These are phyloP conservation scores for Hanseniaspora taiwanica DNA, from an alignment of 805 yeast species.

Conservation along the genomic window DNA sequence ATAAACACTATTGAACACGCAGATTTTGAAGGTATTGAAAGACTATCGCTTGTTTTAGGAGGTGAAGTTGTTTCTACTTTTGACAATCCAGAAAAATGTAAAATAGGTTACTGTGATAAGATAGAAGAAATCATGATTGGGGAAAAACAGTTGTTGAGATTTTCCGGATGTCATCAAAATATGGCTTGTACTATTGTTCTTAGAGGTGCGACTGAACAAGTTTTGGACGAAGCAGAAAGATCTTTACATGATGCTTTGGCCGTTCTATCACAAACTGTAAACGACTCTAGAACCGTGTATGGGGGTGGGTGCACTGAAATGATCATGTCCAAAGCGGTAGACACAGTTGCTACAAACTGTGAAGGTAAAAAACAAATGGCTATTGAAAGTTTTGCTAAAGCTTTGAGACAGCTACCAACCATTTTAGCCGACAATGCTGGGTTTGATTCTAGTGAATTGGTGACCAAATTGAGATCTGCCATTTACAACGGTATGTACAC, in stretches of 20 bases:
- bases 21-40: slow-evolving; percentile 94
- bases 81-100: slow-evolving; percentile 79
- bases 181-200: slow-evolving; percentile 92
- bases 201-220: slow-evolving; percentile 96
- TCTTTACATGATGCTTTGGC: slow-evolving; percentile 94
- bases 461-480: slow-evolving; percentile 70
- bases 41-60: slow-evolving; percentile 91
- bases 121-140: slow-evolving; percentile 92
- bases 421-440: slow-evolving; percentile 97
- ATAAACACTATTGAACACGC: slow-evolving; percentile 95
- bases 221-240: slow-evolving; percentile 92
- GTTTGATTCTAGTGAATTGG: slow-evolving; percentile 82
- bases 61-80: slow-evolving; percentile 97
- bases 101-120: slow-evolving; percentile 73
- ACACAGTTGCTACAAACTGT: slow-evolving; percentile 79
- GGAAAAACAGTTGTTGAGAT: slow-evolving; percentile 79
- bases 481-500: slow-evolving; percentile 87
- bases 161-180: slow-evolving; percentile 91
- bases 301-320: slow-evolving; percentile 95
- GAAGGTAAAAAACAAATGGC: slow-evolving; percentile 91
- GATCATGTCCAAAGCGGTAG: slow-evolving; percentile 96
- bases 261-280: slow-evolving; percentile 88
- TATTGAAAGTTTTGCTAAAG: slow-evolving; percentile 86
- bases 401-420: slow-evolving; percentile 88
- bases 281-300: slow-evolving; percentile 78